Evolutionary conservation across 192 early-diverging fungal genomes (phyloP), one percentile per base, ranked within the genome.

Genomic region (Rhizoclosmatium sp.): DNA sequence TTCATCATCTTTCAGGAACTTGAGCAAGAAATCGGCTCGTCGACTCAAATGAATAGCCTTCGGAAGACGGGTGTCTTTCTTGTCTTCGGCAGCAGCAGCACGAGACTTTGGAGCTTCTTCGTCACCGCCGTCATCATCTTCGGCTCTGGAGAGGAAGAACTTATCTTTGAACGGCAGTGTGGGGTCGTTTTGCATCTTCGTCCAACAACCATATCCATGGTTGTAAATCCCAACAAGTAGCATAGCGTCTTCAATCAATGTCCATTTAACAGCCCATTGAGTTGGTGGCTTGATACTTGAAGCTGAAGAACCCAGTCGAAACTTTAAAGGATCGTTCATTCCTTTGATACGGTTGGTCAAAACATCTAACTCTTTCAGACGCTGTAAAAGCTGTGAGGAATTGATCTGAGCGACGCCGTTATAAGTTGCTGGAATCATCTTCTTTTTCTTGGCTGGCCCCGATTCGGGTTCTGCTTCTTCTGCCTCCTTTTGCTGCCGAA

Each of bases 201-300:
- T 83, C 97, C 96, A 98, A 45, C 79, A 71, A 14, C 97, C 96
- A 84, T 95, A 97, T 40, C 98, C 98, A 81, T 99, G 92, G 65
- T 89, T 87, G 82, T 95, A 95, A 59, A 99, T 93, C 66, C 98
- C 98, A 42, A 98, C 93, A 21, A 99, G 85, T 45, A 99, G 88
- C 94, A 96, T 95, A 23, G 97, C 89, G 81, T 99, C 98, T 78
- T 99, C 98, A 56, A 91, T 91, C 67, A 91, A 92, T 3, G 92
- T 90, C 98, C 98, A 99, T 59, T 69, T 76, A 10, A 65, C 74
- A 46, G 85, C 85, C 97, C 97, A 99, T 69, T 93, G 92, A 76
- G 90, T 84, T 0, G 95, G 94, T 41, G 90, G 88, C 84, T 98
- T 98, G 39, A 96, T 79, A n/a, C 87, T 82, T n/a, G 89, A 84